Base-by-base conservation (phyloP, 2,329 filamentous ascomycete species). In the Curvularia spicifera region DNA sequence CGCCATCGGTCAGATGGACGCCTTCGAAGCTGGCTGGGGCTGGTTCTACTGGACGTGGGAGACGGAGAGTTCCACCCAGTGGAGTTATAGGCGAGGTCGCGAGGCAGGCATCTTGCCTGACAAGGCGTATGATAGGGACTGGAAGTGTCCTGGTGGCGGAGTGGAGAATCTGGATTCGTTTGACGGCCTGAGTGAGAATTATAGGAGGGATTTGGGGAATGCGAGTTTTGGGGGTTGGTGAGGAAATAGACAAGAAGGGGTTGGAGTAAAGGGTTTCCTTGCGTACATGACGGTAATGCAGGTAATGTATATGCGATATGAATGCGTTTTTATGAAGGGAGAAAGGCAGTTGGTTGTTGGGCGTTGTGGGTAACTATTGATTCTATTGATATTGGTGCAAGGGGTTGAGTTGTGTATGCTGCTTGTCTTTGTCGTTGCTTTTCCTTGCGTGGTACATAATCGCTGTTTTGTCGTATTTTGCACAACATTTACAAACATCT, bases 31-130 rank as follows among this genome's bases (percentile, higher is more conserved):
- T 63, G 92, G 91, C 5, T 95, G 91, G 89, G 95, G 95, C 48
- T 99, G 95, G 95, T 97, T 96, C 80, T 99, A 99, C 79, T 99
- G 95, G 95, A 98, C 93, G 33, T 96, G 95, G 94, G 87, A 93
- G 78, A 97, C 94, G 29, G 94, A 98, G 81, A 83, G 79, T 64
- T 88, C 90, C 48, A 83, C 88, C 59, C 92, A 97, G 79, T 99
- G 95, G 95, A 97, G 93, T 75, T 97, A 95, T 81, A 88, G 93
- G 78, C 83, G 87, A 63, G 93, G 92, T 0, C 81, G 93, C 62
- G 84, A 84, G 51, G 90, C 90, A 1, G 91, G 91, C 0, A 91
- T 94, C 47, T 77, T 99, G 78, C 95, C 95, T 1, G 58, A 72
- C 48, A 76, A 77, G 69, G 78, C 78, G 45, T 80, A 76, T 63